Base-by-base conservation (phyloP, 2,329 filamentous ascomycete genomes). In the Colletotrichum caudatum region DNA sequence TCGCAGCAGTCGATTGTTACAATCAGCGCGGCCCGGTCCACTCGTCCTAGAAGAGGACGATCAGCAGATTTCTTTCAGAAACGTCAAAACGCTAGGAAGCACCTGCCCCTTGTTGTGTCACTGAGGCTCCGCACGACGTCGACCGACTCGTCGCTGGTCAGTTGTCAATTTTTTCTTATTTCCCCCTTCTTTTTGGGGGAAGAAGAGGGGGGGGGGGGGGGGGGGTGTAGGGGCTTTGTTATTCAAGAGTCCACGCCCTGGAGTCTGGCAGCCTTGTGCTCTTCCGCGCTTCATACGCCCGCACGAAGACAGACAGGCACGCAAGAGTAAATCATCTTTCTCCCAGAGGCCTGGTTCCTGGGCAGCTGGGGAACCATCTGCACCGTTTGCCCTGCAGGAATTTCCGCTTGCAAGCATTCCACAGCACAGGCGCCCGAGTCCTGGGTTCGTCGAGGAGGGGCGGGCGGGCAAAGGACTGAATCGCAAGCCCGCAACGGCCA, bases 1-100 rank as follows among this genome's bases (percentile, higher is more conserved):
- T 62, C 39, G 56, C 63, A 50, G 57, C 68, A 41, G 33, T 57
- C 39, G 33, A 56, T 51, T 48, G 65, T 48, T 68, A 46, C 57
- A 63, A 59, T 64, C 69, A 63, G 65, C 69, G 65, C 69, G 64
- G 64, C 58, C 69, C 64, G 58, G 44, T 54, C 69, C 69, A 68
- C 69, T 64, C 39, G 37, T 23, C 26, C 39, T 37, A 26, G 33
- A 57, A 26, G 33, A 57, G n/a, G 29, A 53, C 35, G 64, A 61
- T 60, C 64, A 41, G 37, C 58, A 50, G 48, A 58, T n/a, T 46
- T 56, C 20, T 56, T 26, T 53, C 44, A 7, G 26, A 56, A 35
- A 56, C 35, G 37, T 50, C 62, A 41, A 53, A 44, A 63, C 20
- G 46, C 29, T 20, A 9, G 37, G 37, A 18, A 53, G 33, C 35